Evolutionary conservation across 2,329 filamentous ascomycete species (phyloP).

Genomic region (Malbranchea cinnamomea): DNA sequence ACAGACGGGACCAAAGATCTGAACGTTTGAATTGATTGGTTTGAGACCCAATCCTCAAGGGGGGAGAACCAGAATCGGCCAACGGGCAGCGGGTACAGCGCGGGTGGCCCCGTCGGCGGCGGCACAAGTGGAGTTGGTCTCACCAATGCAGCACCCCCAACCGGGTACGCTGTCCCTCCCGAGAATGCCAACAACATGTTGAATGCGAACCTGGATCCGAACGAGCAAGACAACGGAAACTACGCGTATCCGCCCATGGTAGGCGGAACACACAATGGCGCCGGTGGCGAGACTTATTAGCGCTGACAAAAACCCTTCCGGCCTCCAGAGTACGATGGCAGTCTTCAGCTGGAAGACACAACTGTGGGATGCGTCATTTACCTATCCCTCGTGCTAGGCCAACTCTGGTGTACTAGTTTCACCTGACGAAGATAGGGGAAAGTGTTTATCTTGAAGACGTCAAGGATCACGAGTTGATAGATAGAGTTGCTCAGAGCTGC

Average conservation of each 20-base stretch:
- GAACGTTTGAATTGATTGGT: conserved; percentile 37
- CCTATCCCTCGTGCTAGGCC: conserved; percentile 10
- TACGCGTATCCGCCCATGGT: conserved; percentile 34
- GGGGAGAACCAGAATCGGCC: conserved; percentile 49
- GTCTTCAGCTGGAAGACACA: conserved; percentile 6
- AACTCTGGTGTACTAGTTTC: conserved; percentile 1
- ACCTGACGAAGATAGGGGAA: background rate
- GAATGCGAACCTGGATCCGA: conserved; percentile 27
- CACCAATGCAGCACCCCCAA: conserved; percentile 13
- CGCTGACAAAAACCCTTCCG: conserved; percentile 10
- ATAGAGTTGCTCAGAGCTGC: no score
- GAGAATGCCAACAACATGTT: conserved; percentile 32
- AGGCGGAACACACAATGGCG: conserved; percentile 32
- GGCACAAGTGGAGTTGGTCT: conserved; percentile 12
- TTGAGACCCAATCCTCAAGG: conserved; percentile 65
- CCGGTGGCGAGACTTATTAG: conserved; percentile 31
- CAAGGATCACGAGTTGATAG: no score
- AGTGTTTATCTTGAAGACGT: no score
- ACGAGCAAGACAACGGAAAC: conserved; percentile 29
- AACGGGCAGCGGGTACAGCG: conserved; percentile 32
- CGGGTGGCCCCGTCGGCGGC: conserved; percentile 20
- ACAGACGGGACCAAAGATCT: conserved; percentile 28
- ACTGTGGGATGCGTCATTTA: conserved; percentile 9
- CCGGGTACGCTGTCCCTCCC: conserved; percentile 23
- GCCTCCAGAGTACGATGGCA: conserved; percentile 8